These are phyloP conservation scores for Tinospora cordifolia DNA, from an alignment of 164 flowering plant species.

Conservation along the genomic window DNA sequence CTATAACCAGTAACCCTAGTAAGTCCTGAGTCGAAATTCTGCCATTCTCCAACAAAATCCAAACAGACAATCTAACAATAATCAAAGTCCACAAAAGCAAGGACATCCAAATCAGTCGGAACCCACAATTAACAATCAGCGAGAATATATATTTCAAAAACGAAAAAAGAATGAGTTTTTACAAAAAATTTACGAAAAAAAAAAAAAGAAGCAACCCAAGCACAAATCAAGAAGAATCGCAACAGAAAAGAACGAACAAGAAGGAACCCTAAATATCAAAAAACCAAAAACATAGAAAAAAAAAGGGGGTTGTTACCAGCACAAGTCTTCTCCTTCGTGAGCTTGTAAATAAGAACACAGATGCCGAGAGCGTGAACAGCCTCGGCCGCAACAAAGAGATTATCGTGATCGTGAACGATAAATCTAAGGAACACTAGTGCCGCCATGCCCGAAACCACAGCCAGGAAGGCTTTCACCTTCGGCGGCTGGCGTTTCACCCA, in stretches of 20 bases:
- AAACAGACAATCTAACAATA: not conserved
- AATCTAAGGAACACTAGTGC: slow-evolving; percentile 27
- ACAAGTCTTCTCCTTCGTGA: slow-evolving; percentile 31
- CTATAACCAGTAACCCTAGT: not conserved
- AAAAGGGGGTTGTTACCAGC: slow-evolving; percentile 19
- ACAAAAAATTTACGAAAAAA: too few species aligned
- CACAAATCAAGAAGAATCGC: not conserved
- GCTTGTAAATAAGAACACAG: slow-evolving; percentile 31
- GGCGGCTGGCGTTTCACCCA: slow-evolving; percentile 35
- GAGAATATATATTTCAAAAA: too few species aligned
- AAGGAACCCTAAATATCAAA: not conserved
- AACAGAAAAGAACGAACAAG: not conserved
- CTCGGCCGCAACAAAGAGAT: slow-evolving; percentile 33
- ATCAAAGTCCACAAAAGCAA: too few species aligned
- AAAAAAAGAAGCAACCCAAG: not conserved
- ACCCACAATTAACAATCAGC: too few species aligned
- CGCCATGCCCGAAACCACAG: slow-evolving; percentile 24
- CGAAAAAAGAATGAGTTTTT: too few species aligned
- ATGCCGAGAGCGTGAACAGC: slow-evolving; percentile 34
- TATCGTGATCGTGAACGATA: slow-evolving; percentile 33
- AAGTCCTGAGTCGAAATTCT: not conserved
- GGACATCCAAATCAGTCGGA: too few species aligned
- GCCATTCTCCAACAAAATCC: not conserved
- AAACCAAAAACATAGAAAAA: not conserved
- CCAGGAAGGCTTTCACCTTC: slow-evolving; percentile 30